A percentile compares a stretch with the other conserved stretches of the same genome.
Conservation (phyloP, 768 basidiomycete genomes). For the Fistulinella prunicolor region DNA sequence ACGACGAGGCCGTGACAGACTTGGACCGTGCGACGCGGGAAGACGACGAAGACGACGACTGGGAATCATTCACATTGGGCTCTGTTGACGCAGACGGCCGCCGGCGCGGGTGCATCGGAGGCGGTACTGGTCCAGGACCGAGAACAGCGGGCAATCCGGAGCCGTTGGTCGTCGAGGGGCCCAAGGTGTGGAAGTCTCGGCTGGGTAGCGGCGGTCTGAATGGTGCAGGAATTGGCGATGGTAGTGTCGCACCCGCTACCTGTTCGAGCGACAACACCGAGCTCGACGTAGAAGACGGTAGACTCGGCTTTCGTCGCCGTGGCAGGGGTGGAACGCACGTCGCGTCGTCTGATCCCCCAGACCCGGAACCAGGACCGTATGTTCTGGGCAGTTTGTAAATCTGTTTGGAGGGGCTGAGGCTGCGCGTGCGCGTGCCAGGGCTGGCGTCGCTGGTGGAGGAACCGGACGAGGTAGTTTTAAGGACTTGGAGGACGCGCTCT, state of each 20-base stretch:
- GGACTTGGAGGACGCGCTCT: conserved; percentile 66
- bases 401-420: conserved; percentile 30
- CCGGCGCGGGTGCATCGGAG: conserved; percentile 58
- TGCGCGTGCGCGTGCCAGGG: conserved; percentile 25
- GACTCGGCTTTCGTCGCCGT: conserved; percentile 34
- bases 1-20: conserved; percentile 44
- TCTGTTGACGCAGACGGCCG: conserved; percentile 31
- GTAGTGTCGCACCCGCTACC: conserved; percentile 39
- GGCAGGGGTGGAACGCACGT: conserved; percentile 34
- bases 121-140: conserved; percentile 32
- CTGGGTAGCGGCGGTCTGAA: conserved; percentile 25
- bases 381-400: background rate
- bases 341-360: conserved; percentile 21
- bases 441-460: conserved; percentile 12
- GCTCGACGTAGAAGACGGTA: conserved; percentile 33
- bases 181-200: conserved; percentile 13
- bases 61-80: conserved; percentile 23
- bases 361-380: background rate
- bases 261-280: conserved; percentile 39
- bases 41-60: conserved; percentile 26
- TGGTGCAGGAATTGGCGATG: conserved; percentile 8
- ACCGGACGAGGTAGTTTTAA: conserved; percentile 55
- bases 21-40: conserved; percentile 50
- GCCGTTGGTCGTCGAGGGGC: background rate
- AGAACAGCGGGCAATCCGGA: conserved; percentile 1